Percentiles rank a stretch among this genome's conserved stretches.
These are phyloP conservation scores for Cryptomeria japonica DNA, from an alignment of 75 land plant species.

Conservation along the genomic window DNA sequence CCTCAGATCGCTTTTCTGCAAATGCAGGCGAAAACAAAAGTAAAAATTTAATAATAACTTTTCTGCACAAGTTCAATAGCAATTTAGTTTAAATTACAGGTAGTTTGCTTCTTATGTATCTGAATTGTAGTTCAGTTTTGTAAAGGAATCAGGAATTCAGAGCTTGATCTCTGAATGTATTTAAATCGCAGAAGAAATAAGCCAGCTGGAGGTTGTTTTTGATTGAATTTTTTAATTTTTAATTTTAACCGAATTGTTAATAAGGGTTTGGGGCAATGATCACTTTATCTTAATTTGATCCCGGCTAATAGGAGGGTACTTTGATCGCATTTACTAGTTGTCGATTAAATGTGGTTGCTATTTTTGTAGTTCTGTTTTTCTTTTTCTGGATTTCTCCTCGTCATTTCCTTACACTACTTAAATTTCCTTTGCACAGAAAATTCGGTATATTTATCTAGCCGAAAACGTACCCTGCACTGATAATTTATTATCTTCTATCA, in stretches of 20 bases:
- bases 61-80: background rate
- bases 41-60: background rate
- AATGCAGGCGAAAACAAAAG: background rate
- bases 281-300: background rate
- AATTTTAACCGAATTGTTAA: background rate
- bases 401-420: background rate
- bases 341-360: background rate
- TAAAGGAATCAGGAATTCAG: background rate
- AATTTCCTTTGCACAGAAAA: background rate
- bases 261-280: background rate
- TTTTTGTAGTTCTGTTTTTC: too few relatives aligned
- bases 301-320: background rate
- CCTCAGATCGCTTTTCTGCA: background rate
- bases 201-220: background rate
- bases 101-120: background rate
- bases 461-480: background rate
- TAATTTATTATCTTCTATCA: background rate
- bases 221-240: background rate
- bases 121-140: background rate
- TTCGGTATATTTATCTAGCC: background rate
- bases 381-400: background rate
- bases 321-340: background rate
- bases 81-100: background rate
- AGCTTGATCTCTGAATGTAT: background rate
- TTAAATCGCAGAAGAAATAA: background rate